phyloP scores from a whole-genome alignment of 352 stramenopile genomes.

The Thalassiosira hispida region DNA sequence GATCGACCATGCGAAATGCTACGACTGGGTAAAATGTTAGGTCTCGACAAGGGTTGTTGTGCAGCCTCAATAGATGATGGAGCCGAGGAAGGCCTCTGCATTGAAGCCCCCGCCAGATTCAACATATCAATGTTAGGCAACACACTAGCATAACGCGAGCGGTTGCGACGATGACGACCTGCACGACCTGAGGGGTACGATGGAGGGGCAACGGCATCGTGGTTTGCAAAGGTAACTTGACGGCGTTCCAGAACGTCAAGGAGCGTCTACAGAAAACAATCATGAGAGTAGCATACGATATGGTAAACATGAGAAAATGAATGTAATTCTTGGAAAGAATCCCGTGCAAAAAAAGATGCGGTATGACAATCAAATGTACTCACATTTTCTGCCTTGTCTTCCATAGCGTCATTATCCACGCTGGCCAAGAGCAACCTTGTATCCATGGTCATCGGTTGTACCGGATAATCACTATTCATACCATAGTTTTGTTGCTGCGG shows the following conservation, averaged over 20 bases:
- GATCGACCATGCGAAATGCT: constrained; percentile 13
- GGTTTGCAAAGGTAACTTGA: constrained; percentile 27
- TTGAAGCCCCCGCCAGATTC: neutral
- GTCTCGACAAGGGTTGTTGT: neutral
- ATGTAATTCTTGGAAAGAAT: neutral
- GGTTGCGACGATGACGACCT: constrained; percentile 27
- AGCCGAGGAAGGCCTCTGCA: neutral
- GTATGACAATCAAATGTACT: constrained; percentile 19
- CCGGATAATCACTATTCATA: neutral
- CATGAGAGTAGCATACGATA: neutral
- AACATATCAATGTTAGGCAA: constrained; percentile 11
- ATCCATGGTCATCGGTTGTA: constrained; percentile 1
- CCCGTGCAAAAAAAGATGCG: neutral
- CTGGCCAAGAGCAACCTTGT: constrained; percentile 38
- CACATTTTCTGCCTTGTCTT: constrained; percentile 54
- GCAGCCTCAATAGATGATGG: neutral
- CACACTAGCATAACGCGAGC: neutral
- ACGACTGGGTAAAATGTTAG: neutral
- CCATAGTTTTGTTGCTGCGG: neutral
- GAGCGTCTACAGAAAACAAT: constrained; percentile 32
- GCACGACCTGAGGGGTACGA: no score
- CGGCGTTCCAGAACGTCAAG: constrained; percentile 49
- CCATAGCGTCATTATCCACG: constrained; percentile 40
- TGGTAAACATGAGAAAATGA: neutral
- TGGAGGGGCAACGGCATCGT: neutral